A percentile compares a stretch with the other conserved stretches of the same genome.
Evolutionary conservation across 495 filamentous ascomycete genomes (phyloP).

Genomic region (Tetracladium marchalianum): DNA sequence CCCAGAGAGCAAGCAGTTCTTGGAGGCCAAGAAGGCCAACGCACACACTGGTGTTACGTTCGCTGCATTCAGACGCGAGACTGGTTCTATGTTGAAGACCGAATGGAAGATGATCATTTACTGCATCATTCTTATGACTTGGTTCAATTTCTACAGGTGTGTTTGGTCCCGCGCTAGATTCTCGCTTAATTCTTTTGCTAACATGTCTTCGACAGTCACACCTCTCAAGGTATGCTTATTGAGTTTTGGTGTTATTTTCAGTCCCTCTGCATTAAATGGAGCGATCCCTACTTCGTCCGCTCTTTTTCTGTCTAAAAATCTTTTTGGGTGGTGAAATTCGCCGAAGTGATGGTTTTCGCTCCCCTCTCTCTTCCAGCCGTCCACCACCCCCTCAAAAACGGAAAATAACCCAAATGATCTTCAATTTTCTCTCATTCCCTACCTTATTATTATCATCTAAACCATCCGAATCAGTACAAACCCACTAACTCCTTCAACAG

Average conservation of each 20-base stretch:
- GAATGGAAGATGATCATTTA: constrained; percentile 68
- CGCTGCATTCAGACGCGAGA: constrained; percentile 52
- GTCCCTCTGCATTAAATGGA: constrained; percentile 1
- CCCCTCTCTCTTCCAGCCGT: too few relatives aligned
- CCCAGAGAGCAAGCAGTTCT: constrained; percentile 62
- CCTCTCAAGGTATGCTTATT: background rate
- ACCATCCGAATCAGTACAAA: constrained; percentile 55
- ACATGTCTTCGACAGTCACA: constrained; percentile 15
- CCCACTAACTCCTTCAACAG: constrained; percentile 42
- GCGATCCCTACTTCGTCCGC: too few relatives aligned
- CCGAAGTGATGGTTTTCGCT: too few relatives aligned
- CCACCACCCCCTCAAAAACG: too few relatives aligned
- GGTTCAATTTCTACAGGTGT: constrained; percentile 34
- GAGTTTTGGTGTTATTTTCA: too few relatives aligned
- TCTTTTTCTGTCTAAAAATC: too few relatives aligned
- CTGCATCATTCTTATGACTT: constrained; percentile 62
- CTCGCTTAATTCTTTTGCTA: constrained; percentile 17
- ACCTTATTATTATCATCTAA: too few relatives aligned
- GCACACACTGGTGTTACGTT: constrained; percentile 36
- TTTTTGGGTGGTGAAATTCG: too few relatives aligned
- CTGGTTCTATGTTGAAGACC: constrained; percentile 47
- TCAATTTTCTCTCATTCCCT: too few relatives aligned
- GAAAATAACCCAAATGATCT: too few relatives aligned
- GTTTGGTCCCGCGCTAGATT: background rate
- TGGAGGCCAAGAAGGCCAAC: constrained; percentile 43